These are phyloP conservation scores for Fusarium xylarioides DNA, from an alignment of 2,329 filamentous ascomycete genomes.

Conservation along the genomic window DNA sequence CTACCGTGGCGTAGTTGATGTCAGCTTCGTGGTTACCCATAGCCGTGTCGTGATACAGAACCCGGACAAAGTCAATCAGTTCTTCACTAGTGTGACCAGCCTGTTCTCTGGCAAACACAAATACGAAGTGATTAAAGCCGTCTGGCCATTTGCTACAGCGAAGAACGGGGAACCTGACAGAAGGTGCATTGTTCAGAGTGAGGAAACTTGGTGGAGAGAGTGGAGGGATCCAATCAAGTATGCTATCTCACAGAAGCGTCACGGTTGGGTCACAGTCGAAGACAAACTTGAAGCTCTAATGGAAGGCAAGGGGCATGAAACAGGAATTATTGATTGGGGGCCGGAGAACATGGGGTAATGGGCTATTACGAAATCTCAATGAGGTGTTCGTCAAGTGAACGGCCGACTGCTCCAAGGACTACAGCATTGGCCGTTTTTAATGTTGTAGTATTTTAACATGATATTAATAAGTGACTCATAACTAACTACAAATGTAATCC, in stretches of 20 bases:
- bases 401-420: not conserved
- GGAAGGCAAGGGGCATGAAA: slow-evolving; percentile 55
- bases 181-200: slow-evolving; percentile 61
- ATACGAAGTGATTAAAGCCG: slow-evolving; percentile 64
- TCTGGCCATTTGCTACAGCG: slow-evolving; percentile 66
- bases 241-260: slow-evolving; percentile 57
- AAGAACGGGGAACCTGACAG: slow-evolving; percentile 55
- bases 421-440: not conserved
- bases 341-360: slow-evolving; percentile 42
- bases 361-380: not conserved
- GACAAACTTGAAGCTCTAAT: slow-evolving; percentile 64
- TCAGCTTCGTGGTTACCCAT: slow-evolving; percentile 62
- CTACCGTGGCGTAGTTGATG: slow-evolving; percentile 60
- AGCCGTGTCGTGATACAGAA: slow-evolving; percentile 59
- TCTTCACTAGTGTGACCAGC: slow-evolving; percentile 61
- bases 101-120: slow-evolving; percentile 62
- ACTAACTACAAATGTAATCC: not conserved
- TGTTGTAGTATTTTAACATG: not conserved
- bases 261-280: slow-evolving; percentile 58
- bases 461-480: not conserved
- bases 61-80: slow-evolving; percentile 62
- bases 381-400: not conserved
- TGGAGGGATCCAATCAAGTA: slow-evolving; percentile 48
- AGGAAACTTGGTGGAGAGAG: slow-evolving; percentile 64
- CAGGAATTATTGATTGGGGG: slow-evolving; percentile 55